Percentiles rank a stretch among this genome's conserved stretches.
Conservation (phyloP, 192 early-diverging fungal species). For the Jimgerdemannia flammicorona region DNA sequence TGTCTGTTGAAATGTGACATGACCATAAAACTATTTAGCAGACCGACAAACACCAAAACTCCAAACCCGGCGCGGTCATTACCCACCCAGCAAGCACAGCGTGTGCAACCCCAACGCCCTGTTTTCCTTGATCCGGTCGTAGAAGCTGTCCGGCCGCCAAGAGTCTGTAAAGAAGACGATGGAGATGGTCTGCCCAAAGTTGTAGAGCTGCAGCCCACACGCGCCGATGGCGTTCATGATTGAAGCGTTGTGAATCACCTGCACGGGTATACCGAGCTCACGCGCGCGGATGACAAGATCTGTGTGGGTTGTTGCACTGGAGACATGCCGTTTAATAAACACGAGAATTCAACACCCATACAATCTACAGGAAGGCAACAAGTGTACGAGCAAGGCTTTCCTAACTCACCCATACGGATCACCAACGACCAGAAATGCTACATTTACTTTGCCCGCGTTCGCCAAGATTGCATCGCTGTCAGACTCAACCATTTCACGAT, state of each 20-base stretch:
- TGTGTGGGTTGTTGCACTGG: conserved; percentile 92
- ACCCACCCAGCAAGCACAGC: conserved; percentile 75
- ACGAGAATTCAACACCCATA: neutral
- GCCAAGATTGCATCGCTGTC: conserved; percentile 84
- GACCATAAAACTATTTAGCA: neutral
- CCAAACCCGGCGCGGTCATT: neutral
- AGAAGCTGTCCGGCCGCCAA: conserved; percentile 97
- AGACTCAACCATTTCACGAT: conserved; percentile 97
- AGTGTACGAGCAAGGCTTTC: neutral
- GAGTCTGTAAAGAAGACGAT: conserved; percentile 96
- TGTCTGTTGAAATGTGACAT: conserved; percentile 51
- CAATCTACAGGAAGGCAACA: neutral
- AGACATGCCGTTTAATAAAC: neutral
- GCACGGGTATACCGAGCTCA: conserved; percentile 80
- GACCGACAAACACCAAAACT: neutral
- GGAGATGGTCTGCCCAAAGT: conserved; percentile 98
- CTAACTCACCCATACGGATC: conserved; percentile 82
- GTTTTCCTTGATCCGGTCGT: conserved; percentile 91
- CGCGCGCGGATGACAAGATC: conserved; percentile 93
- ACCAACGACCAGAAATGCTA: conserved; percentile 95
- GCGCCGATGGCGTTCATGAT: conserved; percentile 98
- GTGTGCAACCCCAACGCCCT: conserved; percentile 84
- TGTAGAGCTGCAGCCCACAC: conserved; percentile 95
- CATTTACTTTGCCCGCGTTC: conserved; percentile 84
- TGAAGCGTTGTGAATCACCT: conserved; percentile 97